Base-by-base conservation (phyloP, 768 basidiomycete species). In the Auricularia sp. region DNA sequence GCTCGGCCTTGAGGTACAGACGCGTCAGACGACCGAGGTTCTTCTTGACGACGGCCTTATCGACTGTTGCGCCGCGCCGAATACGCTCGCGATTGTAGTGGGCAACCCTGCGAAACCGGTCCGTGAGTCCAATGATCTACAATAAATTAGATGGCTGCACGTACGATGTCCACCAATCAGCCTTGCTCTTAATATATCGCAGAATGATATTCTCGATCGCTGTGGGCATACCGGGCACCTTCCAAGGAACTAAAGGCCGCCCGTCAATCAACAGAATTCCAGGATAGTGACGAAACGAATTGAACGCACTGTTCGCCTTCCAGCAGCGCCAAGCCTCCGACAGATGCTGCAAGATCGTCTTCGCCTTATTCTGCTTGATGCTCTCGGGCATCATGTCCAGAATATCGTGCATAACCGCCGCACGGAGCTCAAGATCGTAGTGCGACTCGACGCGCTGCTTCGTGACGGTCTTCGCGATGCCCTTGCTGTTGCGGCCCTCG, bases 341-440 rank as follows among this genome's bases (percentile, higher is more conserved):
- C 69, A 98, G 78, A 74, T 98, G 97, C 75, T 99, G 97, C 73
- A 99, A 73, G 69, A 99, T 98, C 11, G 97, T 98, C 81, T 99
- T 99, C n/a, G 94, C 87, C 80, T 99, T 98, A 79, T 98, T 99
- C 77, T 95, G 94, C 77, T 95, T 95, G 80, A 98, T 95, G 2
- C 92, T 94, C 76, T 98, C 97, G 6, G 97, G 97, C 96, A 98
- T 98, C 96, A 98, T 98, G 79, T 98, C 96, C 70, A 99, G 81
- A 70, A 99, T 98, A 76, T 99, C 96, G 78, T 98, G 96, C 97
- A 99, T 98, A 71, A 99, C 96, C 59, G 97, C 95, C 0, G 97
- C 97, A 63, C 97, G 88, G 54, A 99, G 79, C 74, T 99, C 97
- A 42, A 99, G 82, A 75, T 99, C 97, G 71, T 95, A 98, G 75